Conservation (phyloP, 306 rosid genomes). For the Heteromeles arbutifolia region DNA sequence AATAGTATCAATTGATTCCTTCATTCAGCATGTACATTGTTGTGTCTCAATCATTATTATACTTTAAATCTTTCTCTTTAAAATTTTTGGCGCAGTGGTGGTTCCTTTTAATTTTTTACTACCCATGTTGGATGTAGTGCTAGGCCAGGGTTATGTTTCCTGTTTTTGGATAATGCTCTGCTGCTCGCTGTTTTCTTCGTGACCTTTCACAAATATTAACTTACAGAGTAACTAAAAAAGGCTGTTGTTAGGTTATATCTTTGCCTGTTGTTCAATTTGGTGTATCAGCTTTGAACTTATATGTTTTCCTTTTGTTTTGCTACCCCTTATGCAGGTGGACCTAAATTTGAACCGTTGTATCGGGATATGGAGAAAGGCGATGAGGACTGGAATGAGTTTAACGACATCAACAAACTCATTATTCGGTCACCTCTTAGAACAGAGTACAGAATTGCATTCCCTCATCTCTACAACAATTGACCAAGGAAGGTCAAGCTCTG, state of each 20-base stretch:
- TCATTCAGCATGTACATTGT: background rate
- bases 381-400: constrained; percentile 99
- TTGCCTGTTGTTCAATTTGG: background rate
- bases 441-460: constrained; percentile 94
- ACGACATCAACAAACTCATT: constrained; percentile 95
- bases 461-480: constrained; percentile 97
- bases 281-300: background rate
- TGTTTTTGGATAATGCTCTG: background rate
- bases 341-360: constrained; percentile 95
- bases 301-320: background rate
- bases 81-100: background rate
- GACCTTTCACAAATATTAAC: background rate
- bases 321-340: constrained; percentile 60
- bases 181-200: background rate
- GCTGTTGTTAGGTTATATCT: background rate
- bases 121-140: background rate
- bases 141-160: background rate
- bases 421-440: constrained; percentile 98
- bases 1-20: background rate
- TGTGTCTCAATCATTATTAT: background rate
- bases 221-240: no score
- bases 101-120: background rate
- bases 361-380: constrained; percentile 99
- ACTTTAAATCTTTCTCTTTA: background rate
- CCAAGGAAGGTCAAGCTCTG: constrained; percentile 98